Evolutionary conservation across 2,329 filamentous ascomycete species (phyloP).

Genomic region (Calonectria henricotiae): DNA sequence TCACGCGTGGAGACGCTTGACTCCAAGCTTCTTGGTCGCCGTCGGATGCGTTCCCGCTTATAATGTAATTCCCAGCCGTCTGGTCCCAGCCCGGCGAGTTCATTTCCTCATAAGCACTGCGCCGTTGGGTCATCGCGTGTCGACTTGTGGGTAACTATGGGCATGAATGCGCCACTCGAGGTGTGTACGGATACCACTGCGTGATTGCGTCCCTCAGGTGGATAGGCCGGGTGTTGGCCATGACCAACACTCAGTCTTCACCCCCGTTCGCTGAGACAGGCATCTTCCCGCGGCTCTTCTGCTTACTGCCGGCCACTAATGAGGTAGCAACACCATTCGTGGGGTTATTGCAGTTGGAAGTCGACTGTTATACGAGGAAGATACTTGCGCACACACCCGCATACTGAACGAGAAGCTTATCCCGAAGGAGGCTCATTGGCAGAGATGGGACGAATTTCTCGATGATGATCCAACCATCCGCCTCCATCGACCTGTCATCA

Average conservation of each 20-base stretch:
- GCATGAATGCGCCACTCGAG: conserved; percentile 4
- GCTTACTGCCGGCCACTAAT: conserved; percentile 10
- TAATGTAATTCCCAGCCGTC: conserved; percentile 38
- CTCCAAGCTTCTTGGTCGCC: conserved; percentile 32
- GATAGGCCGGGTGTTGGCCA: conserved; percentile 6
- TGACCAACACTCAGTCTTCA: conserved; percentile 6
- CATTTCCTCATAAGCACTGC: conserved; percentile 26
- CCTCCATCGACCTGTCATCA: conserved; percentile 7
- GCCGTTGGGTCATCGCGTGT: conserved; percentile 13
- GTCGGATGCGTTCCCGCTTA: conserved; percentile 33
- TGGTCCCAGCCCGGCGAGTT: conserved; percentile 33
- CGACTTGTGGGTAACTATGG: conserved; percentile 1
- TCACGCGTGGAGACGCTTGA: conserved; percentile 19
- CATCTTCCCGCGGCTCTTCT: conserved; percentile 7
- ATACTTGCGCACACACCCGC: background rate
- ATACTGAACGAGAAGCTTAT: background rate
- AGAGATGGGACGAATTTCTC: conserved; percentile 9
- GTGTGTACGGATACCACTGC: background rate
- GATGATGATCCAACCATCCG: background rate
- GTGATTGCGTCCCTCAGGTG: conserved; percentile 17
- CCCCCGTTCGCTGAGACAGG: conserved; percentile 1
- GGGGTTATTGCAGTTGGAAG: conserved; percentile 9
- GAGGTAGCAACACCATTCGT: background rate
- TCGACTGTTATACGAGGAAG: background rate
- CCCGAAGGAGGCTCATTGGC: background rate